Base-by-base conservation (phyloP, 2,329 filamentous ascomycete species). In the Apiospora hydei region DNA sequence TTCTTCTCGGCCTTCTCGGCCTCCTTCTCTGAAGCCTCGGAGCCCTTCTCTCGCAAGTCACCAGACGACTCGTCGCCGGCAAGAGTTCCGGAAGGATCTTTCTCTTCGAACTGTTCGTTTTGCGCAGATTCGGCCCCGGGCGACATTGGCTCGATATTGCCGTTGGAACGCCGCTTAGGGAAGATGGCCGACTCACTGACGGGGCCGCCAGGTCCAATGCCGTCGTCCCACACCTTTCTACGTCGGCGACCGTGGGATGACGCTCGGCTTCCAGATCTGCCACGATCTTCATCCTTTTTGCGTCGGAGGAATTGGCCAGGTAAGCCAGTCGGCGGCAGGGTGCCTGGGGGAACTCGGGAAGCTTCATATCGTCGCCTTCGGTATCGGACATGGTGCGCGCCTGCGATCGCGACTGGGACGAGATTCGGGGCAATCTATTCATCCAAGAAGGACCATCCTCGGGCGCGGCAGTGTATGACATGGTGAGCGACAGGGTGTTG, bases 401-500 rank as follows among this genome's bases (percentile, higher is more conserved):
- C 77, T 96, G 91, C 0, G 96, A 98, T 75, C 94, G 93, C 46
- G 90, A 92, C 72, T 87, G 87, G 0, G 90, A 89, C 69, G 90
- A 86, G 75, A 92, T 88, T 80, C 92, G 83, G 6, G 96, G 96
- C 61, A 99, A 86, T 70, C 96, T 89, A 77, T 97, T 96, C 93
- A 98, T 97, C 96, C 96, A 99, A 1, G 91, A 91, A 2, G 95
- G 93, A 0, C 95, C 94, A 47, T 97, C 94, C 71, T 98, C 96
- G 69, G 93, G 93, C 24, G 92, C 95, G 73, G 92, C 90, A 0
- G 96, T 99, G 84, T 98, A 99, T 0, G 96, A 98, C 89, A 99
- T 94, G 71, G 96, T 98, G 73, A 99, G 87, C 0, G 94, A 95
- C 76, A 99, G 84, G 0, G 96, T 98, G 84, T 98, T 98, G 88